Evolutionary conservation across 202 grass and related monocot genomes (phyloP).

Genomic region (Alloteropsis angusta): DNA sequence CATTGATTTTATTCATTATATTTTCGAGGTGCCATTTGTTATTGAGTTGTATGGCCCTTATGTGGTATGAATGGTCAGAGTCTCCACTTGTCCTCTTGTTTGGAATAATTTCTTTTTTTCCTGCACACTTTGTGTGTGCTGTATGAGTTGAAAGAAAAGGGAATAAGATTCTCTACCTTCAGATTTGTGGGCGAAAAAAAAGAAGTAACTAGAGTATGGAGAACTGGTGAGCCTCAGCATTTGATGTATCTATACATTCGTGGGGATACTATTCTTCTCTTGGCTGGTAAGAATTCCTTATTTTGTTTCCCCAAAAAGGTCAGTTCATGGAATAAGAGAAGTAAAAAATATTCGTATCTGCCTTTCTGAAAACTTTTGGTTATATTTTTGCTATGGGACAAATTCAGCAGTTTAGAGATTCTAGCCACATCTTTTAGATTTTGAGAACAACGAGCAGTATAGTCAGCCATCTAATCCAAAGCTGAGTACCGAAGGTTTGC

Average conservation of each 20-base stretch:
- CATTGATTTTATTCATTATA: background rate
- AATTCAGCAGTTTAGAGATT: background rate
- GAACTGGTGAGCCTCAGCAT: background rate
- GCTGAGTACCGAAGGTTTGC: too few relatives aligned
- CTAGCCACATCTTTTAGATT: background rate
- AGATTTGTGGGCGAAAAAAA: background rate
- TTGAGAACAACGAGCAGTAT: background rate
- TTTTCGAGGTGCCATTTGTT: background rate
- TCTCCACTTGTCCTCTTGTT: background rate
- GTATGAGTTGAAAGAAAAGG: background rate
- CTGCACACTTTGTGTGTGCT: background rate
- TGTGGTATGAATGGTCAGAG: background rate
- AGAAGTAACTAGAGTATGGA: background rate
- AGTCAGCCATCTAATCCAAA: background rate
- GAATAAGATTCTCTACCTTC: slow-evolving; percentile 1
- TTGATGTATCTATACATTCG: background rate
- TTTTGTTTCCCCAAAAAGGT: background rate
- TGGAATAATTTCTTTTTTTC: slow-evolving; percentile 4
- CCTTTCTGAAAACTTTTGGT: background rate
- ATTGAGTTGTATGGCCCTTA: background rate
- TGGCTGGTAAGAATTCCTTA: background rate
- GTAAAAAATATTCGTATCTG: background rate
- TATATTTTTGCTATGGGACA: background rate
- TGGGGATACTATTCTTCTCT: background rate
- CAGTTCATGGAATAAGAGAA: background rate